Conservation (phyloP, 352 stramenopile species). For the Phytopythium sindhum region DNA sequence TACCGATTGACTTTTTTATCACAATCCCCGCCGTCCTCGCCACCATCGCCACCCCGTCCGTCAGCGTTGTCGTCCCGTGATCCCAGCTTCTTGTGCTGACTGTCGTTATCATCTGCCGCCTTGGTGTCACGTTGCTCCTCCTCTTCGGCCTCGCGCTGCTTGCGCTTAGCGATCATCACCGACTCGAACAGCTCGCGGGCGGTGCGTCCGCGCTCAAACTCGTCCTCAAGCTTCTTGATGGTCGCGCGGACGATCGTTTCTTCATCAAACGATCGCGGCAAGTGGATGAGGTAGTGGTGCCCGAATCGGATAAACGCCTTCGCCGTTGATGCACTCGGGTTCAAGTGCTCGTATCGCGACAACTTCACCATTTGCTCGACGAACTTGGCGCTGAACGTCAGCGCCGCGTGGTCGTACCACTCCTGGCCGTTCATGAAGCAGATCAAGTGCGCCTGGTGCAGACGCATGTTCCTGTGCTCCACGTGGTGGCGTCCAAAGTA, state of each 20-base stretch:
- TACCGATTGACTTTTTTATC: conserved; percentile 11
- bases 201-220: conserved; percentile 74
- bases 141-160: conserved; percentile 20
- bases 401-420: conserved; percentile 64
- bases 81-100: background rate
- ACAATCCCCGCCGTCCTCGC: conserved; percentile 13
- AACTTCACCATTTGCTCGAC: conserved; percentile 81
- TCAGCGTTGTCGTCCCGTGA: conserved; percentile 7
- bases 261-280: conserved; percentile 74
- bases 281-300: conserved; percentile 77
- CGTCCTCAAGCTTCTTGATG: conserved; percentile 70
- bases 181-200: conserved; percentile 72
- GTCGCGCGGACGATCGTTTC: conserved; percentile 66
- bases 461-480: conserved; percentile 42
- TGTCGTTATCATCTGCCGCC: background rate
- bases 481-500: conserved; percentile 57
- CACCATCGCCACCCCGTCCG: conserved; percentile 16
- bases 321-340: conserved; percentile 33
- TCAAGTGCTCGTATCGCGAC: conserved; percentile 58
- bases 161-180: conserved; percentile 55
- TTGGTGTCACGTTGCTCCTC: conserved; percentile 4
- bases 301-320: conserved; percentile 77
- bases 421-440: conserved; percentile 67
- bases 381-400: conserved; percentile 64
- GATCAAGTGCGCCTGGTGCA: conserved; percentile 73